Base-by-base conservation (phyloP, 768 basidiomycete genomes). In the Tulasnella sp. region DNA sequence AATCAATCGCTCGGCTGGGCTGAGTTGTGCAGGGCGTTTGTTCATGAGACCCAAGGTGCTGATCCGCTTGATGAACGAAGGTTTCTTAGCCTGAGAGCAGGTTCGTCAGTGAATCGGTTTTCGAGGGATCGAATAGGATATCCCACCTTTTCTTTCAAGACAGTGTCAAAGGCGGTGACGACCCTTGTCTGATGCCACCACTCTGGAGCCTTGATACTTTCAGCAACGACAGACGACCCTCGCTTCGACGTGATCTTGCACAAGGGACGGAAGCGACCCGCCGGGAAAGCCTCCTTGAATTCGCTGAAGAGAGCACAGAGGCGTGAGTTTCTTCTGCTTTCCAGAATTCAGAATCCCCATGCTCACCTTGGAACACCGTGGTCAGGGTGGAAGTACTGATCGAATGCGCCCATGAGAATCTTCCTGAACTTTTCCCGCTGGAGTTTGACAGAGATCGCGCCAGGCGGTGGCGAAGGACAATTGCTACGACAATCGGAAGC, bases 141-240 rank as follows among this genome's bases (percentile, higher is more conserved):
- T 1, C 42, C 40, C 79, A 93, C 93, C 87, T 89, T 93, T 80
- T 96, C 93, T 79, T 91, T 89, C 74, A 97, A 86, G 45, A 97
- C 93, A 68, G 85, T 86, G 81, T 97, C 95, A 78, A 97, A 95
- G 15, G 94, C 95, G 79, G 92, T 91, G 73, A 97, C 92, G 80
- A 97, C 93, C 69, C 91, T 89, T 2, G 93, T 93, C 39, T 92
- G 93, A 80, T 94, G 91, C 95, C 95, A 97, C 96, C 96, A 97
- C 79, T 91, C 90, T 0, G 96, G 96, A 49, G 93, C 86, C 80
- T 93, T 92, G 81, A 97, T 92, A 79, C 92, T 91, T 80, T 97
- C 96, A 2, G 94, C 94, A 17, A 95, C 92, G 38, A 90, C 90
- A 42, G 94, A 89, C 3, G 89, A 90, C 29, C 92, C 91, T 70